phyloP scores from a whole-genome alignment of 345 rosid species.

The Corchorus capsularis region DNA sequence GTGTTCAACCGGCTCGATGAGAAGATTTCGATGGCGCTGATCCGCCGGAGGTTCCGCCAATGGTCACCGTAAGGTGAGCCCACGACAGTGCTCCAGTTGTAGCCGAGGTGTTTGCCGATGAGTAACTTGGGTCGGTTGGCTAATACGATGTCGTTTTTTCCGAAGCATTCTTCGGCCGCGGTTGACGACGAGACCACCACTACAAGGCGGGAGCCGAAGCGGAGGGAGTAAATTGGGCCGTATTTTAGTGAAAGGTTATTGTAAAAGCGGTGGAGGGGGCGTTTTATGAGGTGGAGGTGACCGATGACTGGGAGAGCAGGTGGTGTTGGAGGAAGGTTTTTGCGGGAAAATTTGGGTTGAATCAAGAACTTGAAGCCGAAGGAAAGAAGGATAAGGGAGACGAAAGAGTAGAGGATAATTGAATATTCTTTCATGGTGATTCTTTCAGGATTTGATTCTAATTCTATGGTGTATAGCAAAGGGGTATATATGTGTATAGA shows the following conservation, averaged over 20 bases:
- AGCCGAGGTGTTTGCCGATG: background rate
- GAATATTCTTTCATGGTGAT: background rate
- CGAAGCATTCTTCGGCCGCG: background rate
- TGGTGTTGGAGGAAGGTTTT: slow-evolving; percentile 8
- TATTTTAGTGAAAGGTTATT: background rate
- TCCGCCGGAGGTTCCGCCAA: slow-evolving; percentile 28
- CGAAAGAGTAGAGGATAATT: background rate
- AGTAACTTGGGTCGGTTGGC: slow-evolving; percentile 1
- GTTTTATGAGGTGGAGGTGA: background rate
- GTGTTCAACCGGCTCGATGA: slow-evolving; percentile 7
- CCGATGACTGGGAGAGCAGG: background rate
- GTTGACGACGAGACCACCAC: background rate
- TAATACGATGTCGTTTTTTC: slow-evolving; percentile 10
- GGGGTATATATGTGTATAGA: too few relatives aligned
- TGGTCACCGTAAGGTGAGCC: background rate
- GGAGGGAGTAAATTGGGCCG: background rate
- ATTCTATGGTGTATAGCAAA: too few relatives aligned
- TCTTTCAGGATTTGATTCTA: too few relatives aligned
- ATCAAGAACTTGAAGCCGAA: background rate
- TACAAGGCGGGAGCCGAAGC: background rate
- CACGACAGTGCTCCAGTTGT: slow-evolving; percentile 7
- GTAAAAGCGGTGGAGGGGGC: slow-evolving; percentile 2
- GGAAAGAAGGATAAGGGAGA: background rate
- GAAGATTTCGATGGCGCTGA: slow-evolving; percentile 6
- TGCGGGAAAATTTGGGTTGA: background rate